Percentiles rank a stretch among this genome's conserved stretches.
Evolutionary conservation across 345 rosid genomes (phyloP).

Genomic region (Populus simonii): DNA sequence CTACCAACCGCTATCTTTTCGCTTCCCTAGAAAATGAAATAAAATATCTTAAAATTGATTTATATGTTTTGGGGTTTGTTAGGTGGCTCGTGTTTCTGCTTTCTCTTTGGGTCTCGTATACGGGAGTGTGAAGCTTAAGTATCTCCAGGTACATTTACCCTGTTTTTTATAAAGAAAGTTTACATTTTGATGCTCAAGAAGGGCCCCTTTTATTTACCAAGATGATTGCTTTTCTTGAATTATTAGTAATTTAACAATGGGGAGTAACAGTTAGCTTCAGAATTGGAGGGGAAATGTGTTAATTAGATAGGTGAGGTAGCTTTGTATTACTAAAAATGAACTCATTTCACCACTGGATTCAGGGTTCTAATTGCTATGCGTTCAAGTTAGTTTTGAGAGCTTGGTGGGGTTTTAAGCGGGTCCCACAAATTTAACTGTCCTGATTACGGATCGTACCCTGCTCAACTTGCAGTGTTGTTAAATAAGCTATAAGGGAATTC

Average conservation of each 20-base stretch:
- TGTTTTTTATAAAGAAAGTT: background rate
- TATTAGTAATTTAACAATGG: background rate
- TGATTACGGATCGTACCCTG: background rate
- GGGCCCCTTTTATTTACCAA: background rate
- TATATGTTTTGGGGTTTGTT: background rate
- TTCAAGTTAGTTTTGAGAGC: background rate
- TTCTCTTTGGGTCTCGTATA: slow-evolving; percentile 67
- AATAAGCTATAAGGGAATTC: background rate
- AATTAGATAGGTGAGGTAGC: background rate
- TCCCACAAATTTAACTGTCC: background rate
- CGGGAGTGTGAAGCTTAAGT: slow-evolving; percentile 82
- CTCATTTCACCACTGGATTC: background rate
- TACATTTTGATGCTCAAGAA: background rate
- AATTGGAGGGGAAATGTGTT: background rate
- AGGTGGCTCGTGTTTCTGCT: slow-evolving; percentile 94
- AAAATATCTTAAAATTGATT: background rate
- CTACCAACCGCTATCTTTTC: background rate
- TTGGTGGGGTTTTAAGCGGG: background rate
- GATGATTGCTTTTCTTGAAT: background rate
- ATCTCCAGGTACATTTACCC: slow-evolving; percentile 49
- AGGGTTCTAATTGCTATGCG: background rate
- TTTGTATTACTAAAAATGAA: background rate
- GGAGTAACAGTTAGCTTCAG: background rate
- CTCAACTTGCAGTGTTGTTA: background rate
- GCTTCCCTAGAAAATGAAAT: background rate